Base-by-base conservation (phyloP, 495 filamentous ascomycete species). In the Aspergillus nidulans region DNA sequence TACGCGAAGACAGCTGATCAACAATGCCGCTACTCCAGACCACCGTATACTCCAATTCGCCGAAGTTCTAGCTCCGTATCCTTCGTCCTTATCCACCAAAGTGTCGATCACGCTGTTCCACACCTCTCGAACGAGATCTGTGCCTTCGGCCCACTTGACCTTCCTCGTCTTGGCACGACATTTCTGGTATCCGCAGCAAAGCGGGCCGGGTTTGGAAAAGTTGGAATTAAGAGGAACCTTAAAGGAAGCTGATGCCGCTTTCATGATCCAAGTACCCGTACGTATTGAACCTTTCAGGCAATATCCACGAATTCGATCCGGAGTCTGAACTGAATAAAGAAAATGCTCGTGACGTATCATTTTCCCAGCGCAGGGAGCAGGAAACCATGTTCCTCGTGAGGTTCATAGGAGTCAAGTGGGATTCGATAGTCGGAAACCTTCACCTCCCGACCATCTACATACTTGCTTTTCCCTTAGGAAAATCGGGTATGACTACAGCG, bases 321-420 rank as follows among this genome's bases (percentile, higher is more conserved):
- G n/a, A n/a, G n/a, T n/a, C n/a, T n/a, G n/a, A n/a, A n/a, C n/a
- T n/a, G n/a, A n/a, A n/a, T n/a, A 12, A 34, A 6, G 10, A 34
- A 2, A 34, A 12, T 34, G 30, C 9, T 34, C 9, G 2, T 13
- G 30, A 34, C 15, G 30, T 6, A 12, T 34, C 30, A 34, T 2
- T 34, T 12, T 34, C 9, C 8, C 4, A 34, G 30, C 30, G 12
- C 42, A 28, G n/a, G n/a, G 28, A 20, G 6, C 16, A 49, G 13
- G 23, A 28, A 47, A 44, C 7, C 43, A 46, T 34, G 34, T 34
- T 41, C 52, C 52, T 55, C 52, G 52, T 55, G 52, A 44, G 43
- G 47, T 44, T 49, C 52, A 32, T 55, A 44, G 52, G 43, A 20
- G 47, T 49, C 47, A 49, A n/a, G 47, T n/a, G 18, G n/a, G 36